phyloP scores from a whole-genome alignment of 805 yeast genomes.

The Cyberlindnera lachancei region DNA sequence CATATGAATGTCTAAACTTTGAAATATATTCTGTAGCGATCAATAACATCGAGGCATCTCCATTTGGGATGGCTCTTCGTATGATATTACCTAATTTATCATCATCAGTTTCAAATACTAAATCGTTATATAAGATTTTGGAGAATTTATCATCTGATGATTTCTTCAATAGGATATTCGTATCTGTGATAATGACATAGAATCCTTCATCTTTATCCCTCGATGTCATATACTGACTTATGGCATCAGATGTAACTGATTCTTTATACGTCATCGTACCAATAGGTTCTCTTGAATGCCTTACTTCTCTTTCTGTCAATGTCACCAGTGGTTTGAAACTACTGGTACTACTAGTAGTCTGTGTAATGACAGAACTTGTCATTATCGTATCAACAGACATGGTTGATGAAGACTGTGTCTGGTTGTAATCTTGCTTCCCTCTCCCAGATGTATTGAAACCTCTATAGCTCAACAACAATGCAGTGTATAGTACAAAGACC shows the following conservation, averaged over 20 bases:
- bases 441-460: background rate
- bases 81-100: conserved; percentile 31
- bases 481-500: conserved; percentile 6
- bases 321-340: conserved; percentile 1
- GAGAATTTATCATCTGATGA: conserved; percentile 20
- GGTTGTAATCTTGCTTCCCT: background rate
- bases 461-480: conserved; percentile 10
- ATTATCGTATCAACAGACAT: no score
- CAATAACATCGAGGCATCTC: conserved; percentile 41
- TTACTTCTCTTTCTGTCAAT: conserved; percentile 7
- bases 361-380: background rate
- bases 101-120: conserved; percentile 36
- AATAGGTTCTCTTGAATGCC: conserved; percentile 9
- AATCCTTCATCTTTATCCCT: conserved; percentile 38
- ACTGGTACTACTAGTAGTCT: no score
- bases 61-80: conserved; percentile 36
- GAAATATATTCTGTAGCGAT: conserved; percentile 40
- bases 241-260: conserved; percentile 5
- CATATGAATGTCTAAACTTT: conserved; percentile 67
- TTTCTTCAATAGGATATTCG: conserved; percentile 24
- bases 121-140: conserved; percentile 20
- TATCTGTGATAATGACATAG: conserved; percentile 22
- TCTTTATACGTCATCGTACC: conserved; percentile 2
- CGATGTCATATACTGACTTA: conserved; percentile 18
- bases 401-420: no score